phyloP scores from a whole-genome alignment of 2,329 filamentous ascomycete genomes.

The Sporothrix pseudoabietina region DNA sequence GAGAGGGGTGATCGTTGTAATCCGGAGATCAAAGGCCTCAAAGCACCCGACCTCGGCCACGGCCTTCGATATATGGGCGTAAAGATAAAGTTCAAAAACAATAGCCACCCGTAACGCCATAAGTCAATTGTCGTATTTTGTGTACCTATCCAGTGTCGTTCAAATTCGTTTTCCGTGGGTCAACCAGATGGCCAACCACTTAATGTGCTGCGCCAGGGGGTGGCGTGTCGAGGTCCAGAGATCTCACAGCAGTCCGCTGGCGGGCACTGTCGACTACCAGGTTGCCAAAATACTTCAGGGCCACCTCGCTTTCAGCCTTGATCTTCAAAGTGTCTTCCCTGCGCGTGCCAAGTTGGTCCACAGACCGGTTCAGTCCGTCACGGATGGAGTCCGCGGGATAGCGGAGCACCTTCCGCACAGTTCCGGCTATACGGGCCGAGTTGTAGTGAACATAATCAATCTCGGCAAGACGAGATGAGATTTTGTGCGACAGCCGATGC shows the following conservation, averaged over 20 bases:
- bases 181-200: background rate
- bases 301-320: conserved; percentile 79
- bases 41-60: background rate
- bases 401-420: conserved; percentile 86
- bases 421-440: conserved; percentile 76
- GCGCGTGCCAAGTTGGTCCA: conserved; percentile 78
- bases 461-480: conserved; percentile 74
- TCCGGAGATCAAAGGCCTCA: background rate
- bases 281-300: conserved; percentile 86
- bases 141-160: background rate
- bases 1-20: background rate
- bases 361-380: conserved; percentile 76
- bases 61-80: background rate
- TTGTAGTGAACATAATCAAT: conserved; percentile 95
- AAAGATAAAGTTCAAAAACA: background rate
- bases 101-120: conserved; percentile 11
- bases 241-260: conserved; percentile 54
- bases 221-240: conserved; percentile 55
- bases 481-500: conserved; percentile 79
- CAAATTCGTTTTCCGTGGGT: background rate
- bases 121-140: background rate
- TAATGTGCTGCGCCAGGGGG: conserved; percentile 26
- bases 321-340: conserved; percentile 83
- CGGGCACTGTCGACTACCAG: conserved; percentile 67
- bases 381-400: conserved; percentile 85